Percentiles rank a stretch among this genome's conserved stretches.
Conservation (phyloP, 2,329 filamentous ascomycete species). For the Venturia carpophila region DNA sequence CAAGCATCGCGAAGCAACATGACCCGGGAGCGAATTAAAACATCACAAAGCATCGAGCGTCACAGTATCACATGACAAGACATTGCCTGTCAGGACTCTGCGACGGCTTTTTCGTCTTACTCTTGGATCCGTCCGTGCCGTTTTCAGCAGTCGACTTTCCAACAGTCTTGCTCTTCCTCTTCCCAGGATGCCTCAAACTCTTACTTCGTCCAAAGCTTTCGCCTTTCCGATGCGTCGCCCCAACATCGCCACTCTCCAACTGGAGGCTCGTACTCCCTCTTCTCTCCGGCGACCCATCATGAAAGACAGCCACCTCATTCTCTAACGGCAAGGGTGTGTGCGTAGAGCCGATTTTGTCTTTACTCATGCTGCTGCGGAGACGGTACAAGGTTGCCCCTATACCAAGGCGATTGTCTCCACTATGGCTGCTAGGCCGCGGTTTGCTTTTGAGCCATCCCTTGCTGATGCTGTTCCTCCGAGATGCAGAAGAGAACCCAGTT, state of each 20-base stretch:
- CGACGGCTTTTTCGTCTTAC: slow-evolving; percentile 23
- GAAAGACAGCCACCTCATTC: not conserved
- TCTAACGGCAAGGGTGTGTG: not conserved
- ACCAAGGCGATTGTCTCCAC: slow-evolving; percentile 34
- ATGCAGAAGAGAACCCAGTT: slow-evolving; percentile 29
- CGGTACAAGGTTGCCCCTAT: slow-evolving; percentile 27
- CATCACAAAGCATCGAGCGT: not conserved
- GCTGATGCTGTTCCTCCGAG: slow-evolving; percentile 28
- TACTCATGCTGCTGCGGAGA: slow-evolving; percentile 35
- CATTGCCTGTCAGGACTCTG: slow-evolving; percentile 38
- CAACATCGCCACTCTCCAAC: slow-evolving; percentile 21
- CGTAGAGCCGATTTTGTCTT: slow-evolving; percentile 12
- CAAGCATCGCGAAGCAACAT: not conserved
- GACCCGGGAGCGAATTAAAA: not conserved
- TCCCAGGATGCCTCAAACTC: slow-evolving; percentile 11
- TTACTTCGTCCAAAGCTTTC: slow-evolving; percentile 5
- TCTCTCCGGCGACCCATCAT: not conserved
- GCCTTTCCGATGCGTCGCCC: slow-evolving; percentile 3
- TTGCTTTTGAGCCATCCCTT: slow-evolving; percentile 28
- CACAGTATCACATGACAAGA: slow-evolving; percentile 33
- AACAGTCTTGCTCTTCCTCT: slow-evolving; percentile 25
- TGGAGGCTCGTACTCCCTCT: slow-evolving; percentile 27
- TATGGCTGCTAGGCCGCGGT: slow-evolving; percentile 37
- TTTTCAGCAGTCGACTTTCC: slow-evolving; percentile 20
- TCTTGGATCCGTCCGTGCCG: slow-evolving; percentile 19